Evolutionary conservation across 2,329 filamentous ascomycete species (phyloP).

Genomic region (Fusarium algeriense): DNA sequence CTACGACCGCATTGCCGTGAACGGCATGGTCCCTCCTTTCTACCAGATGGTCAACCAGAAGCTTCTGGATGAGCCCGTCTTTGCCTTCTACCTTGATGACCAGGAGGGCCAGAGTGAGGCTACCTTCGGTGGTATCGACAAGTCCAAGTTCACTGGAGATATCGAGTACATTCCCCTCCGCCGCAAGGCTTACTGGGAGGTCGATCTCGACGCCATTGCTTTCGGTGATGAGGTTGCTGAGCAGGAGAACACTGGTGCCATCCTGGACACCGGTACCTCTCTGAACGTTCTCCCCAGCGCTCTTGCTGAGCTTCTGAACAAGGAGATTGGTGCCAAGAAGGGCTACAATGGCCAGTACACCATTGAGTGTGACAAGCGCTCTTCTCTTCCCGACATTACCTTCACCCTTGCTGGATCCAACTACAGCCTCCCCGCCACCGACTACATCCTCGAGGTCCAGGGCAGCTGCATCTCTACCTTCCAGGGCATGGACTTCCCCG

Average conservation of each 20-base stretch:
- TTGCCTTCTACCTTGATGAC: conserved; percentile 94
- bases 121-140: conserved; percentile 89
- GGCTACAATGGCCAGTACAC: conserved; percentile 97
- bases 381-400: conserved; percentile 87
- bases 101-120: conserved; percentile 82
- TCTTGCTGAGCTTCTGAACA: conserved; percentile 95
- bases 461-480: conserved; percentile 97
- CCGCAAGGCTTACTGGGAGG: conserved; percentile 99
- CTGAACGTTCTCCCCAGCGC: conserved; percentile 93
- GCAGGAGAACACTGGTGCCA: conserved; percentile 93
- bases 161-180: conserved; percentile 93
- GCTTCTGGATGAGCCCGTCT: conserved; percentile 90
- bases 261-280: conserved; percentile 98
- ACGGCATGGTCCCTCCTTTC: conserved; percentile 93
- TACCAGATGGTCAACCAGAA: conserved; percentile 95
- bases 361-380: conserved; percentile 87
- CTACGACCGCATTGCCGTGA: conserved; percentile 97
- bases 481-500: conserved; percentile 95
- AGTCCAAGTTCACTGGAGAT: conserved; percentile 84
- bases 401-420: conserved; percentile 92
- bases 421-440: conserved; percentile 88
- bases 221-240: conserved; percentile 89
- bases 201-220: conserved; percentile 91
- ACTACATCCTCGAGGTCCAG: conserved; percentile 96
- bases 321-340: conserved; percentile 98